Evolutionary conservation across 1,284 basidiomycete species (phyloP).

Genomic region (Tilletia indica): DNA sequence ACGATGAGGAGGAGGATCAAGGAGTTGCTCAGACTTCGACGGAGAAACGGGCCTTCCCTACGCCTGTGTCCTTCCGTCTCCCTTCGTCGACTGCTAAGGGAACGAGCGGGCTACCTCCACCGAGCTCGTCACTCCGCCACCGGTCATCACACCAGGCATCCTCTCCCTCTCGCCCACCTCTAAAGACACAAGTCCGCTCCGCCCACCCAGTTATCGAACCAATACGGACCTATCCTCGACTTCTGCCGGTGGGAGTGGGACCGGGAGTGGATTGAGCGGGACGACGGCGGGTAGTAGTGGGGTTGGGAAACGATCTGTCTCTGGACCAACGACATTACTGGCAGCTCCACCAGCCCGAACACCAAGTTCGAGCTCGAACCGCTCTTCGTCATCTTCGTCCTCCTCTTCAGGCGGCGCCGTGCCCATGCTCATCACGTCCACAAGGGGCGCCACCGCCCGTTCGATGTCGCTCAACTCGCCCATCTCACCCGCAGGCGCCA

Average conservation of each 20-base stretch:
- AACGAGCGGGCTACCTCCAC: neutral
- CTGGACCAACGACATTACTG: no score
- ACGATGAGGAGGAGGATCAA: conserved; percentile 25
- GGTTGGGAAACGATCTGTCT: no score
- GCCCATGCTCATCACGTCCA: conserved; percentile 14
- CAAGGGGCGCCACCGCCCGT: conserved; percentile 1
- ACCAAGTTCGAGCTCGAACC: no score
- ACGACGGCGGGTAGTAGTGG: conserved; percentile 24
- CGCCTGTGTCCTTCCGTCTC: conserved; percentile 24
- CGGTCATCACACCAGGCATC: neutral
- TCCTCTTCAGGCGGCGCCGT: neutral
- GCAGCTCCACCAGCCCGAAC: no score
- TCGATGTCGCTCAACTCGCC: neutral
- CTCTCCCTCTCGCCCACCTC: neutral
- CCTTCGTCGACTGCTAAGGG: conserved; percentile 13
- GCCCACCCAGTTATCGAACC: conserved; percentile 13
- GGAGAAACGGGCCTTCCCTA: conserved; percentile 22
- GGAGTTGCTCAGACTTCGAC: neutral
- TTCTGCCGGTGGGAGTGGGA: neutral
- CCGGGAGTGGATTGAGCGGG: conserved; percentile 21
- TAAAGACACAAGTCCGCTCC: neutral
- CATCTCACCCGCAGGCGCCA: conserved; percentile 7
- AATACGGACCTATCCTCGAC: neutral
- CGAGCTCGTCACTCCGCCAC: conserved; percentile 10
- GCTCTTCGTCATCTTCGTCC: neutral